Evolutionary conservation across 441 rosid genomes (phyloP), one percentile per base, ranked within the genome.

Genomic region (Heliophila coronopifolia): DNA sequence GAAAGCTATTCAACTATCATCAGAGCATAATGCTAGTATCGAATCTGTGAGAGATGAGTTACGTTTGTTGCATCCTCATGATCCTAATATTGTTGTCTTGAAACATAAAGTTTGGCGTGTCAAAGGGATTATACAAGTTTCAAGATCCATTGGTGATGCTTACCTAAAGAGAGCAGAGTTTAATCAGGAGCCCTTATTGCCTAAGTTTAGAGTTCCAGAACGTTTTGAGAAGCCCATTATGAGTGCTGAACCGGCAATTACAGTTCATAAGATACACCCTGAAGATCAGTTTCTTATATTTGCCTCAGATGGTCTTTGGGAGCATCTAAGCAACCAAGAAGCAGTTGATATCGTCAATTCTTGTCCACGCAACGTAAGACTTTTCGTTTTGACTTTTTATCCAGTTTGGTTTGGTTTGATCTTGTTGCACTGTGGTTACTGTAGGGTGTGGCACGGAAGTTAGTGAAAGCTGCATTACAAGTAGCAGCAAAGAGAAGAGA

Each of bases 21-120:
- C 59, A 3, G 97, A 89, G 77, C 94, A 89, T 65, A 89, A 86
- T 54, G 95, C 89, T 19, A 76, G 86, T 51, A 9, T 74, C 0
- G 91, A 81, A 57, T 79, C 91, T 18, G 94, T 87, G 72, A 79
- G 98, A 71, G 83, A 87, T 26, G 98, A 91, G 68, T 37, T 91
- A 66, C 81, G 43, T 12, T 58, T 72, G 19, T 62, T 79, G 77
- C 96, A 91, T 77, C 98, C 98, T 9, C 42, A 87, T 65, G 96
- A 91, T 73, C 91, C 98, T 14, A 81, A 75, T 30, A 83, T 91
- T 3, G 98, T 91, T 22, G 82, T 84, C n/a, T 62, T 82, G 61
- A 91, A 79, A 70, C 88, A 87, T 68, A 84, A 79, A 23, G 95
- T 86, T 49, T 89, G 97, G 97, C 97, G 95, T 8, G 94, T 89